phyloP scores from a whole-genome alignment of 1,139 yeast genomes.

The Magnusiomyces suaveolens region DNA sequence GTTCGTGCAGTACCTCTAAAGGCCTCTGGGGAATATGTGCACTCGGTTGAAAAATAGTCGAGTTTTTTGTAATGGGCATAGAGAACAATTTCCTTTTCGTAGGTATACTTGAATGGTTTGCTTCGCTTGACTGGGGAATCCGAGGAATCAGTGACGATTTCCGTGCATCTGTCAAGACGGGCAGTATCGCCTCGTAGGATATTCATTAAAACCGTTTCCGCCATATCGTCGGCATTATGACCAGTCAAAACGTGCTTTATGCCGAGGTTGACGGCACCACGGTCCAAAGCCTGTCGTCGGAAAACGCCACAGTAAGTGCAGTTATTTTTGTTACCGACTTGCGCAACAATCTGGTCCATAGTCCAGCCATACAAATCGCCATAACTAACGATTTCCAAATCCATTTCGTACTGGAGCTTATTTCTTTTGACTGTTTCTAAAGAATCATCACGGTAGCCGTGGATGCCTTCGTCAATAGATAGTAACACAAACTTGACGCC shows the following conservation, averaged over 20 bases:
- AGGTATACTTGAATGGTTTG: conserved; percentile 90
- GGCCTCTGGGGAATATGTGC: conserved; percentile 97
- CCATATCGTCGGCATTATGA: conserved; percentile 98
- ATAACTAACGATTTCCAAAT: conserved; percentile 81
- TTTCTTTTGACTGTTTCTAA: conserved; percentile 93
- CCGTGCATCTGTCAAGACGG: conserved; percentile 80
- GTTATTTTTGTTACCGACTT: conserved; percentile 88
- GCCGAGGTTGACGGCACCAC: conserved; percentile 87
- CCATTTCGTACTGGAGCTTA: conserved; percentile 78
- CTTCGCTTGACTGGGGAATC: conserved; percentile 55
- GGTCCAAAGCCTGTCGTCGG: conserved; percentile 88
- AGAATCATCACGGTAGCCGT: conserved; percentile 95
- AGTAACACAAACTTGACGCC: conserved; percentile 73
- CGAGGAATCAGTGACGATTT: conserved; percentile 72
- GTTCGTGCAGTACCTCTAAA: conserved; percentile 96
- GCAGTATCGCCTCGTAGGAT: conserved; percentile 92
- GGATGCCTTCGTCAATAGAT: conserved; percentile 93
- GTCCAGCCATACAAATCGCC: conserved; percentile 88
- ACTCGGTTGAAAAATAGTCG: conserved; percentile 94
- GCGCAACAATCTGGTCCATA: conserved; percentile 94
- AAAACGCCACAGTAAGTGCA: conserved; percentile 98
- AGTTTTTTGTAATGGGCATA: conserved; percentile 94
- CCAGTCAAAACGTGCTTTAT: conserved; percentile 94
- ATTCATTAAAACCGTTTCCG: conserved; percentile 95
- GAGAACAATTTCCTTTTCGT: conserved; percentile 93